Base-by-base conservation (phyloP, 2,329 filamentous ascomycete genomes). In the Aureobasidium sp. region DNA sequence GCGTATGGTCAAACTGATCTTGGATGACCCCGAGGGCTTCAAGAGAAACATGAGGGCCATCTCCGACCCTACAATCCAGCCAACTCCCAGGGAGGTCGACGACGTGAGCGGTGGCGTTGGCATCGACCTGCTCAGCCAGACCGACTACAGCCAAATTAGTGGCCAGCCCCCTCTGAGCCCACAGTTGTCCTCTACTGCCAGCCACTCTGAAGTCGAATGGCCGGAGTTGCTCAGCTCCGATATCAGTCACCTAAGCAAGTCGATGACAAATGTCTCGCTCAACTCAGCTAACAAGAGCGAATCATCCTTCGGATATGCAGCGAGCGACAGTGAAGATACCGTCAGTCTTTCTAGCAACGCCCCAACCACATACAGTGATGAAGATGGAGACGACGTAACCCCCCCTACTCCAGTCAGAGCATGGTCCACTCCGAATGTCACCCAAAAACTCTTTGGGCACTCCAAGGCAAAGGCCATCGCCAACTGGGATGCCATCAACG, bases 1-100 rank as follows among this genome's bases (percentile, higher is more conserved):
- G 66, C 69, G 76, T 35, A 72, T 83, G 44, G 70, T 79, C 58
- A 76, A 72, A 1, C 65, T 72, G 63, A 65, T 75, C 37, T 68
- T 73, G 52, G 62, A 69, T 31, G 66, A 68, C 22, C 68, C 66
- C 2, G 64, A 67, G 7, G 49, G 63, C 6, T 68, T 74, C 56
- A 56, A 58, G 17, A 62, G 65, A 9, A 66, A 64, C 22, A 62
- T 70, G 19, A 48, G 44, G 12, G 62, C 44, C 27, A 64, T 63
- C 22, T 27, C 49, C 39, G 39, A 53, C n/a, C 6, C 27, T 2
- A 19, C 27, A 33, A 9, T 7, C 9, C 27, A 42, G 39, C 37
- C 19, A 29, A 27, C 4, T 5, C 14, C 37, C 7, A 61, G 8
- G 14, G 37, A 50, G 31, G 9, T 29, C 3, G 54, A 60, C 8